These are phyloP conservation scores for Epichloe hybrida DNA, from an alignment of 2,329 filamentous ascomycete genomes.

Conservation along the genomic window DNA sequence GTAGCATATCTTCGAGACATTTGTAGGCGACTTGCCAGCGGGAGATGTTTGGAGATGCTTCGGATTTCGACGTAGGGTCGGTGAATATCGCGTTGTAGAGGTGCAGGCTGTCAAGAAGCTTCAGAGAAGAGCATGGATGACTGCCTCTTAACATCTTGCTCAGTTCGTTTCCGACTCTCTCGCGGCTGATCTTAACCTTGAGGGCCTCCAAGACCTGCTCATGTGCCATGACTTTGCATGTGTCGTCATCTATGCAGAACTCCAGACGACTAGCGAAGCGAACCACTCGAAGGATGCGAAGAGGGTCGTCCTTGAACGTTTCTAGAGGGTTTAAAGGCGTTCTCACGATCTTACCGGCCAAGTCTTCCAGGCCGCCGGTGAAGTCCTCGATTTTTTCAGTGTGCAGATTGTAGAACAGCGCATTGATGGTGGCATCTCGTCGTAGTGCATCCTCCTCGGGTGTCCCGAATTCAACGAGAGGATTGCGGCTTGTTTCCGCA, in stretches of 20 bases:
- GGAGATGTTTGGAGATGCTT: constrained; percentile 40
- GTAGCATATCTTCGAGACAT: constrained; percentile 39
- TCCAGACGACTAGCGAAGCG: constrained; percentile 77
- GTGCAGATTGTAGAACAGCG: constrained; percentile 88
- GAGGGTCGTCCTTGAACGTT: constrained; percentile 87
- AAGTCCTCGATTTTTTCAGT: constrained; percentile 73
- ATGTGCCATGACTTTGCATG: constrained; percentile 63
- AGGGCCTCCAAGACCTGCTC: constrained; percentile 65
- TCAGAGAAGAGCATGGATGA: constrained; percentile 47
- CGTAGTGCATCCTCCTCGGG: constrained; percentile 79
- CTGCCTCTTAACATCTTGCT: constrained; percentile 76
- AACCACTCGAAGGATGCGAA: constrained; percentile 75
- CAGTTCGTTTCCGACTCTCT: constrained; percentile 74
- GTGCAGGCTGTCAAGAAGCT: constrained; percentile 50
- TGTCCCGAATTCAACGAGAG: constrained; percentile 62
- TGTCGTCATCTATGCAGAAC: constrained; percentile 61
- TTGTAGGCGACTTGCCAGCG: constrained; percentile 53
- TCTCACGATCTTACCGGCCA: constrained; percentile 58
- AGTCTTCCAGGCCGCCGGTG: constrained; percentile 63
- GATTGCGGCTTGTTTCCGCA: constrained; percentile 42
- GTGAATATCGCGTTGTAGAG: constrained; percentile 65
- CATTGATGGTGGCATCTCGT: constrained; percentile 87
- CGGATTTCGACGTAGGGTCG: constrained; percentile 43
- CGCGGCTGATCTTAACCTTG: constrained; percentile 80
- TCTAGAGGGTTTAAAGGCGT: constrained; percentile 81